Base-by-base conservation (phyloP, 305 asterid genomes). In the Ilex paraguariensis region DNA sequence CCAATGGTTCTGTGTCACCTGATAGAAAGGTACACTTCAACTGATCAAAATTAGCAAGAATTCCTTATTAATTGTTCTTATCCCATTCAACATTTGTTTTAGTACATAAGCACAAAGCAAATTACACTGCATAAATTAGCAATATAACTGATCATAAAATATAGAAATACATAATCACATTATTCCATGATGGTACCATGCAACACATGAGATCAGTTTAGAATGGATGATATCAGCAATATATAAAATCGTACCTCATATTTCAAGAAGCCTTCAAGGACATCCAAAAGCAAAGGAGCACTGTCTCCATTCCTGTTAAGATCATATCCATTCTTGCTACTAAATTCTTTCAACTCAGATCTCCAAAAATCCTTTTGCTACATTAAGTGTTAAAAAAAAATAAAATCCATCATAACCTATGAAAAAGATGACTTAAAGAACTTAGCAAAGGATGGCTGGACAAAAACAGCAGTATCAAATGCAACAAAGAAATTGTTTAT, bases 221-320 rank as follows among this genome's bases (percentile, higher is more conserved):
- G 9, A 36, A 36, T 8, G 42, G 42, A 4, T 36, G 31, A 55
- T 36, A 36, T 36, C 42, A 8, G 9, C 1, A 36, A 8, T 36
- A 36, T 50, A 48, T 30, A 21, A 42, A 31, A 75, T 68, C 89
- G 30, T 45, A 93, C 99, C 97, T 93, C 97, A 62, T 84, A 93
- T 76, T 93, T 93, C 89, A 93, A 81, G 82, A 93, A 93, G 53
- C 99, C 99, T 74, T 87, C 95, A 66, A 93, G 96, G 73, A 90
- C 99, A 68, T 93, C 99, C 82, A 93, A 77, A 66, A 93, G 97
- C 77, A 93, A 75, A 54, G 99, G 99, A 65, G 87, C 91, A 63
- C 92, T 81, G 51, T 93, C 97, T 57, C 96, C 96, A 51, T 87
- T 88, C 75, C 88, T 83, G 72, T 87, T 86, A 64, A 87, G 72